Evolutionary conservation across 805 yeast genomes (phyloP), one percentile per base, ranked within the genome.

Genomic region (Wickerhamiella cacticola): DNA sequence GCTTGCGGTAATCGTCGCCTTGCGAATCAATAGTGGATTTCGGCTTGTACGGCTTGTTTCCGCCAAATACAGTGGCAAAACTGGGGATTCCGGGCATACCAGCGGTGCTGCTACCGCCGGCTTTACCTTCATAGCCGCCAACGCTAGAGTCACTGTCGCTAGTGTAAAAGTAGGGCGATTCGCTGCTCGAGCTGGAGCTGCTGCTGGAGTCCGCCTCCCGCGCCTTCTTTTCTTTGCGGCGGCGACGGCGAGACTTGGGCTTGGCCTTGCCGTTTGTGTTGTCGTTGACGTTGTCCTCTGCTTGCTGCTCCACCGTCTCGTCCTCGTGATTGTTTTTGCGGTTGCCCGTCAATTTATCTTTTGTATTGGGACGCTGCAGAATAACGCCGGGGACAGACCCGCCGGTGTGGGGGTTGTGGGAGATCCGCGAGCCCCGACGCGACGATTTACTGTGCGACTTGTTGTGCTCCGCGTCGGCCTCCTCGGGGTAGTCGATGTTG

Each of bases 11-110:
- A 15, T 31, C 36, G 16, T 31, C 36, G 10, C 21, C 12, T 4
- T 18, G 5, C 19, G n/a, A 6, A 15, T 31, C 36, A 15, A 31
- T 31, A 25, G 46, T 35, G 6, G 41, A 21, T 4, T 36, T 41
- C 3, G 52, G 52, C 39, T 49, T 41, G 19, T 45, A 49, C 2
- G 44, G 33, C 23, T 46, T 29, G 19, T 39, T 28, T 5, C 25
- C 23, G n/a, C 48, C 48, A 29, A 39, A 31, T 2, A 46, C 5
- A 18, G 38, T 21, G 24, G 38, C 25, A 12, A 46, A 19, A 19
- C 48, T 39, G 21, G 52, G 52, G 3, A 50, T 28, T 15, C 52
- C 52, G 16, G 52, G 52, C 2, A 46, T 23, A 1, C 50, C 52
- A 10, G 52, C 52, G 5, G 52, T 41, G 3, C 50, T 31, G 15